Evolutionary conservation across 1,284 basidiomycete genomes (phyloP).

Genomic region (Tilletia walkeri): DNA sequence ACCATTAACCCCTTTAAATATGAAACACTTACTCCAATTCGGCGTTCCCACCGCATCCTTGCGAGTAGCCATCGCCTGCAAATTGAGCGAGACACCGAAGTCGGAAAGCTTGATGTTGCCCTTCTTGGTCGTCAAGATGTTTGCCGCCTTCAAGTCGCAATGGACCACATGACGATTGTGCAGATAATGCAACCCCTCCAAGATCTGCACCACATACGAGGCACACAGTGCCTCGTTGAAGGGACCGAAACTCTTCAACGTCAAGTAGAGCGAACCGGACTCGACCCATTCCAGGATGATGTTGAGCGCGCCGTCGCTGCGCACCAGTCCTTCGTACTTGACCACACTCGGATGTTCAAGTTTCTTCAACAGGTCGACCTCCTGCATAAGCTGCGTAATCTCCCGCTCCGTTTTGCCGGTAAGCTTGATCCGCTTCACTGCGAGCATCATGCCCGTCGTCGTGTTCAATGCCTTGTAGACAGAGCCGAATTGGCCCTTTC

Average conservation of each 20-base stretch:
- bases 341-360: conserved; percentile 88
- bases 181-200: conserved; percentile 85
- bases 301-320: conserved; percentile 79
- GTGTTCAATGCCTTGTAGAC: conserved; percentile 91
- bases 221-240: conserved; percentile 85
- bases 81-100: conserved; percentile 60
- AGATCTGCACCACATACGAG: conserved; percentile 85
- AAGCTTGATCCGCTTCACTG: conserved; percentile 84
- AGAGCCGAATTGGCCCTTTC: conserved; percentile 90
- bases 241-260: conserved; percentile 83
- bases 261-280: conserved; percentile 87
- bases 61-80: conserved; percentile 63
- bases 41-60: conserved; percentile 78
- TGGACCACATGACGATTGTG: conserved; percentile 66
- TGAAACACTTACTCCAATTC: conserved; percentile 71
- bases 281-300: conserved; percentile 94
- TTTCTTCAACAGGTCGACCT: conserved; percentile 84
- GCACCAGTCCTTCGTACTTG: conserved; percentile 91
- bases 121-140: conserved; percentile 63
- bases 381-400: conserved; percentile 79
- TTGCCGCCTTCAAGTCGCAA: conserved; percentile 63
- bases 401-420: conserved; percentile 77
- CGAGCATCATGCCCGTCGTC: conserved; percentile 82
- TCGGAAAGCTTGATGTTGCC: conserved; percentile 62
- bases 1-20: background rate